These are phyloP conservation scores for Lumnitzera racemosa DNA, from an alignment of 345 rosid species.

Conservation along the genomic window DNA sequence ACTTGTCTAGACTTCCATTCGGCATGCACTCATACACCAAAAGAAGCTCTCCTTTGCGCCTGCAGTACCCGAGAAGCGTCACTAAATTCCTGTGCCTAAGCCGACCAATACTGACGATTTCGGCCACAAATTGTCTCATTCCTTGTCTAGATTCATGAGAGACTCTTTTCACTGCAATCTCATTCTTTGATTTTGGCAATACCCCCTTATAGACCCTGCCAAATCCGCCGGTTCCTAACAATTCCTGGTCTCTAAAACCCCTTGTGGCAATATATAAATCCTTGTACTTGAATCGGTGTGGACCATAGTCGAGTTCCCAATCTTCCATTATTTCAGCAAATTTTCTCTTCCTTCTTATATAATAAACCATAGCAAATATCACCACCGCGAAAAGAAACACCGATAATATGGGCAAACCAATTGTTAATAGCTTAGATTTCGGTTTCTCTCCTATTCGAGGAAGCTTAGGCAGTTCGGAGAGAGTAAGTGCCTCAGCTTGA, in stretches of 20 bases:
- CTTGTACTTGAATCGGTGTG: constrained; percentile 55
- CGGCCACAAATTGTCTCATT: constrained; percentile 43
- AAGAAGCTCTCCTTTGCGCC: constrained; percentile 44
- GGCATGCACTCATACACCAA: constrained; percentile 54
- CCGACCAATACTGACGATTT: constrained; percentile 39
- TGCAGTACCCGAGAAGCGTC: constrained; percentile 45
- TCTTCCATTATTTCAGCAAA: constrained; percentile 63
- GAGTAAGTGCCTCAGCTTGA: constrained; percentile 23
- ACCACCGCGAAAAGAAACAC: constrained; percentile 15
- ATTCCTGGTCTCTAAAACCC: constrained; percentile 50
- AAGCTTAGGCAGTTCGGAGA: constrained; percentile 53
- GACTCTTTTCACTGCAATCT: constrained; percentile 63
- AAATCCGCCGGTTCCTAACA: constrained; percentile 65
- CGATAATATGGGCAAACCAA: constrained; percentile 38
- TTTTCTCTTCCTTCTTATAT: constrained; percentile 36
- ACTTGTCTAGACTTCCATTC: constrained; percentile 46
- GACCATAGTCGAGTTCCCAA: constrained; percentile 57
- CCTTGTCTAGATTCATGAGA: constrained; percentile 65
- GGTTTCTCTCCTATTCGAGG: constrained; percentile 31
- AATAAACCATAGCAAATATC: constrained; percentile 12
- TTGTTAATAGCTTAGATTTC: constrained; percentile 22
- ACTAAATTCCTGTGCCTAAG: constrained; percentile 46
- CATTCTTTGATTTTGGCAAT: constrained; percentile 30
- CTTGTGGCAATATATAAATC: constrained; percentile 58
- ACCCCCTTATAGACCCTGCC: constrained; percentile 59